Evolutionary conservation across 441 rosid genomes (phyloP).

Genomic region (Populus hybrid): DNA sequence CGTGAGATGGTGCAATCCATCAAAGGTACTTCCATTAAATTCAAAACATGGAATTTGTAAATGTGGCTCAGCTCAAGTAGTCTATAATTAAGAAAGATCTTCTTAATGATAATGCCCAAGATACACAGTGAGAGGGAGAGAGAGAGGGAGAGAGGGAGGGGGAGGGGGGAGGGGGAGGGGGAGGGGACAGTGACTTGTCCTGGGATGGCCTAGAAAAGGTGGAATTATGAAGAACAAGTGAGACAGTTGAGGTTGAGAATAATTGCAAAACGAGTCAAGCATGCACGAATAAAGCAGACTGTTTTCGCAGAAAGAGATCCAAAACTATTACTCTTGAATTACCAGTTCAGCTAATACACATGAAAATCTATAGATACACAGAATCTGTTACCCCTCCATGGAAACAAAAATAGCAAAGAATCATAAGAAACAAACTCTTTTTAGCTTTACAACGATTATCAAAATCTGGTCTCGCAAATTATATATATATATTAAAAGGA

Average conservation of each 20-base stretch:
- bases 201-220: slow-evolving; percentile 29
- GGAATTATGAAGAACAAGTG: slow-evolving; percentile 29
- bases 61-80: slow-evolving; percentile 8
- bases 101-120: slow-evolving; percentile 26
- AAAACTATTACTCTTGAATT: no score
- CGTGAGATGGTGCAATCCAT: slow-evolving; percentile 30
- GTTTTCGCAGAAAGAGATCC: slow-evolving; percentile 26
- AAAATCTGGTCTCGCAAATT: no score
- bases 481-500: no score
- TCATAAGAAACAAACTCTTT: no score
- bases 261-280: slow-evolving; percentile 41
- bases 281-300: slow-evolving; percentile 34
- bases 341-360: slow-evolving; percentile 16
- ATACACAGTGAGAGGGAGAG: background rate
- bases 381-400: no score
- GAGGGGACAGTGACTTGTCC: slow-evolving; percentile 37
- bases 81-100: slow-evolving; percentile 1
- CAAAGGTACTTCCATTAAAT: slow-evolving; percentile 34
- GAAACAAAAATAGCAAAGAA: no score
- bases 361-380: slow-evolving; percentile 9
- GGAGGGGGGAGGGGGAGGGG: background rate
- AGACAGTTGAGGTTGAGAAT: slow-evolving; percentile 34
- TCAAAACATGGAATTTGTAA: slow-evolving; percentile 8
- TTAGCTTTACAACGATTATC: no score
- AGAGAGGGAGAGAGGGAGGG: no score